Conservation (phyloP, 2,329 filamentous ascomycete genomes). For the Xylaria sp. region DNA sequence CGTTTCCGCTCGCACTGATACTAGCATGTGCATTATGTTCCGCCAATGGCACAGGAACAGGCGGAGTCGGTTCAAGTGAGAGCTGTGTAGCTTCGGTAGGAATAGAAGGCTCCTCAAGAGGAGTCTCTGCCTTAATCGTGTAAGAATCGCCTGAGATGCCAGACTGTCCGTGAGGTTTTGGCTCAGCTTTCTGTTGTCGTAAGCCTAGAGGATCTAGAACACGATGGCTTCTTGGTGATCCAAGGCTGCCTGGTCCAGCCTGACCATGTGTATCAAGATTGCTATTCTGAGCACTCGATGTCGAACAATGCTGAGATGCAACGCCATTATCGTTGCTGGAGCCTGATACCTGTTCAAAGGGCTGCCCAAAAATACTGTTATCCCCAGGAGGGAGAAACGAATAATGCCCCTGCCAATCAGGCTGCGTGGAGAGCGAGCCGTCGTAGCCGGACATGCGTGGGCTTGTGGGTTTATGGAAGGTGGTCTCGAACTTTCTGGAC, state of each 20-base stretch:
- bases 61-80: constrained; percentile 38
- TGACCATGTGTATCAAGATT: constrained; percentile 61
- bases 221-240: constrained; percentile 34
- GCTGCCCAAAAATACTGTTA: constrained; percentile 40
- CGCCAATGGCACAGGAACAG: constrained; percentile 37
- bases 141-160: constrained; percentile 33
- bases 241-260: constrained; percentile 35
- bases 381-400: constrained; percentile 45
- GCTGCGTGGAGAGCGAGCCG: constrained; percentile 47
- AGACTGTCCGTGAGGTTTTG: constrained; percentile 35
- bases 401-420: constrained; percentile 54
- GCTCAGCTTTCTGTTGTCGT: constrained; percentile 38
- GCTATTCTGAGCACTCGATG: constrained; percentile 32
- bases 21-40: constrained; percentile 34
- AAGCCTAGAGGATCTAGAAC: constrained; percentile 39
- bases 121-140: constrained; percentile 36
- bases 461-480: constrained; percentile 41
- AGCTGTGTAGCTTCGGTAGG: constrained; percentile 37
- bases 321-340: constrained; percentile 34
- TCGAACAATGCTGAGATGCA: constrained; percentile 35
- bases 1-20: constrained; percentile 34
- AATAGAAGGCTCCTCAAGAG: constrained; percentile 37
- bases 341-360: constrained; percentile 39
- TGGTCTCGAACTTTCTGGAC: constrained; percentile 49
- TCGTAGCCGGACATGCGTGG: constrained; percentile 57